Percentiles rank a stretch among this genome's conserved stretches.
phyloP scores from a whole-genome alignment of 805 yeast species.

The Saccharomycopsis amapae region DNA sequence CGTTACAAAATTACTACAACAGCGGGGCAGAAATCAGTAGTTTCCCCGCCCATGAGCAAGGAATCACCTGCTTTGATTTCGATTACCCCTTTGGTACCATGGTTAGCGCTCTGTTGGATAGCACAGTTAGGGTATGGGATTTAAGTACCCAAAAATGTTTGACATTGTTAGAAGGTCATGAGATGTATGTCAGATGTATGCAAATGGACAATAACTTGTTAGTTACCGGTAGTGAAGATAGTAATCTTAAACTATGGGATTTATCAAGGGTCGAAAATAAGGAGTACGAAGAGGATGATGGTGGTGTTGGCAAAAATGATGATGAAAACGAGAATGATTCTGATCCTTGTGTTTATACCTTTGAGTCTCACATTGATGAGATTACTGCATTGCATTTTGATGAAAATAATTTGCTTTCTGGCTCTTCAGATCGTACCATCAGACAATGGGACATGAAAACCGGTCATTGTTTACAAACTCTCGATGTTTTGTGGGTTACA shows the following conservation, averaged over 20 bases:
- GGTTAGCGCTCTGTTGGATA: constrained; percentile 74
- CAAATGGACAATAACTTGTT: constrained; percentile 46
- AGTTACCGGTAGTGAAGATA: constrained; percentile 57
- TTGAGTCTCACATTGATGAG: constrained; percentile 61
- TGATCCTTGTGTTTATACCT: constrained; percentile 38
- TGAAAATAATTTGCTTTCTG: constrained; percentile 51
- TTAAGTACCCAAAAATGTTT: constrained; percentile 35
- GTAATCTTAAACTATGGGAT: constrained; percentile 58
- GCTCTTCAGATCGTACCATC: constrained; percentile 64
- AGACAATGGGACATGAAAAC: constrained; percentile 68
- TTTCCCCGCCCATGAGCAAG: constrained; percentile 45
- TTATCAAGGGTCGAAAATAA: constrained; percentile 26
- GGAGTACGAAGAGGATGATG: constrained; percentile 20
- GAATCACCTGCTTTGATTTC: constrained; percentile 55
- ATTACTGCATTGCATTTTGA: constrained; percentile 55
- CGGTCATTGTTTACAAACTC: constrained; percentile 62
- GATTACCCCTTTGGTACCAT: constrained; percentile 69
- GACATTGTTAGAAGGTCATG: constrained; percentile 21
- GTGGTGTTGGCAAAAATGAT: constrained; percentile 11
- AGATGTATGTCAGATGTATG: constrained; percentile 50
- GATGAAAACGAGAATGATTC: constrained; percentile 21
- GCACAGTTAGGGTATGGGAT: constrained; percentile 81
- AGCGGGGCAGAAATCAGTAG: constrained; percentile 49
- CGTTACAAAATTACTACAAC: constrained; percentile 55
- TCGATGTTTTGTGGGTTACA: constrained; percentile 60